Base-by-base conservation (phyloP, 352 stramenopile species). In the Globisporangium lucens region DNA sequence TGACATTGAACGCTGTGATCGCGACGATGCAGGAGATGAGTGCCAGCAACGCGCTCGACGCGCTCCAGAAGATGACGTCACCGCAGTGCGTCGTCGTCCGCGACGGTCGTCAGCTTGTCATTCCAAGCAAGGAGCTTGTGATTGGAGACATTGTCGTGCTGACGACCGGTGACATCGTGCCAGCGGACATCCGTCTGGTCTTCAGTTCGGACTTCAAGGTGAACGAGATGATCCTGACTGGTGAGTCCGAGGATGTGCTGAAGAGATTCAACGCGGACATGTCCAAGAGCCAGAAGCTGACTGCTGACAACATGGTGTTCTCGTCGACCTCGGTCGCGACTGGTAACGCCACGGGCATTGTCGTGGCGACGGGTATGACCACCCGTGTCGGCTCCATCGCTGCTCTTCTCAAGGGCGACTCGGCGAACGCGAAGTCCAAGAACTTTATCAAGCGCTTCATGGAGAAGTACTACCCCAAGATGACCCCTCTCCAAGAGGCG, bases 171-270 rank as follows among this genome's bases (percentile, higher is more conserved):
- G 96, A 98, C 69, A 95, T 98, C 65, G 89, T 99, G 36, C 91
- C 93, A 1, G 82, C 90, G 1, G 96, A 99, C 71, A 90, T 96
- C 24, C 74, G 93, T n/a, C 80, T 98, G 5, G 75, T 96, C 10
- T 79, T 88, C 61, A 96, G 91, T 67, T 82, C 86, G 0, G 76
- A 90, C 61, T 83, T 92, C 41, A 88, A 93, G 67, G 83, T 98
- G 5, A 97, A 99, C 73, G 94, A 99, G 81, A 97, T 93, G 68
- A 97, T 90, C 65, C 79, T 99, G 5, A 98, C 96, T 7, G 96
- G 96, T 51, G 96, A 99, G 71, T 91, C 92, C 2, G 74, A 93
- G 49, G 92, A 89, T 58, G 83, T 91, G 56, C 63, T 87, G 10
- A 91, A 93, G 75, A 85, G 86, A 53, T 83, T 75, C 38, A 78